Evolutionary conservation across 1,139 yeast genomes (phyloP).

Genomic region (Blastobotrys malaysiensis): DNA sequence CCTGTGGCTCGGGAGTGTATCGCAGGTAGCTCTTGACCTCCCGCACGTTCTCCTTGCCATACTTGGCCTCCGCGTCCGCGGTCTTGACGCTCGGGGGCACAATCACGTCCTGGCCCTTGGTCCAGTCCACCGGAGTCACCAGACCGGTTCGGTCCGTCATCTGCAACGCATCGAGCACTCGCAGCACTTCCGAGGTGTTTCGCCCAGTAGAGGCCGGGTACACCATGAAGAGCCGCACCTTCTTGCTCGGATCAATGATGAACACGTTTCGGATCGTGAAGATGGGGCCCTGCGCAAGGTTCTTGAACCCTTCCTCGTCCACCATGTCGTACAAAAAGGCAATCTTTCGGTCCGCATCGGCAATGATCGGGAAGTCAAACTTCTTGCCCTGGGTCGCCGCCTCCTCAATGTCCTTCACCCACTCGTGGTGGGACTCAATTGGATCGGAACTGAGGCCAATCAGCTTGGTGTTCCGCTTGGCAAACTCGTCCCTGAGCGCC

Average conservation of each 20-base stretch:
- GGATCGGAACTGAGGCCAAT: constrained; percentile 82
- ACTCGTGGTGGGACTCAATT: constrained; percentile 66
- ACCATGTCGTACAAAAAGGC: constrained; percentile 86
- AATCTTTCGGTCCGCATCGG: constrained; percentile 74
- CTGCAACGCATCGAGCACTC: constrained; percentile 84
- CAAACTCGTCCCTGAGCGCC: constrained; percentile 74
- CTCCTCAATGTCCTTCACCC: constrained; percentile 88
- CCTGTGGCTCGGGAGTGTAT: constrained; percentile 33
- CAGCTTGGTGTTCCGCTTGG: constrained; percentile 72
- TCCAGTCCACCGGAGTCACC: constrained; percentile 75
- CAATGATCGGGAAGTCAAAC: constrained; percentile 81
- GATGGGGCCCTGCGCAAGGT: constrained; percentile 60
- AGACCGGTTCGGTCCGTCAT: constrained; percentile 71
- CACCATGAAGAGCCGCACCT: constrained; percentile 71
- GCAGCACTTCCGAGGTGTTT: constrained; percentile 79
- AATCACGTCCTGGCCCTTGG: constrained; percentile 78
- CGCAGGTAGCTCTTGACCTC: constrained; percentile 82
- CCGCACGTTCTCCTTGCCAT: constrained; percentile 58
- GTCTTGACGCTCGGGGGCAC: constrained; percentile 79
- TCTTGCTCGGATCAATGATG: constrained; percentile 81
- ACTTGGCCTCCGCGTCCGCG: constrained; percentile 74
- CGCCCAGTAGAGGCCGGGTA: constrained; percentile 93
- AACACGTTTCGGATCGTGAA: constrained; percentile 85
- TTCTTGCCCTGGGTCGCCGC: constrained; percentile 56
- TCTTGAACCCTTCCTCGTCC: constrained; percentile 80